Evolutionary conservation across 2,329 filamentous ascomycete species (phyloP), one percentile per base, ranked within the genome.

Genomic region (Aspergillus unguis): DNA sequence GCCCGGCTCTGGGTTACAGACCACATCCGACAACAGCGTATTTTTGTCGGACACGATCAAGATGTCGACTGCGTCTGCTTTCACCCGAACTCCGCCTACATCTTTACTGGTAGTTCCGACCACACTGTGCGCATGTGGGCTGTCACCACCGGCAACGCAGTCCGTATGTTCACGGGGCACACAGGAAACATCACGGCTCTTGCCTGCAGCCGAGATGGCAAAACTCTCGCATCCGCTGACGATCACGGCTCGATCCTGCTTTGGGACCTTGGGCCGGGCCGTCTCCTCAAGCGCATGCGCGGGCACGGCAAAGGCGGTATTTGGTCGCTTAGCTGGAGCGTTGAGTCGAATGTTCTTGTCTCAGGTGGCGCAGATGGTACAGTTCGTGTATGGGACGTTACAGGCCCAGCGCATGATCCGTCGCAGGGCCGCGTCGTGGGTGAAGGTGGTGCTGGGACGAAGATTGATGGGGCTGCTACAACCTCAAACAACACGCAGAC

Each of bases 121-220:
- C 92, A 92, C 71, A 94, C 91, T 0, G 89, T 97, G 32, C 86
- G 94, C 29, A 97, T 99, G 92, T 99, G 94, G 94, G 86, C 91
- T 7, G 83, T 96, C n/a, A 82, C 85, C 8, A 92, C 87, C 6
- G 94, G 94, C 28, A 85, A 86, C 56, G 90, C 91, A 33, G 89
- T 96, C 4, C 87, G 94, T 27, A 84, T 97, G 64, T 96, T 97
- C 67, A 91, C 89, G 0, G 94, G 94, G 1, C 94, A 99, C 67
- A 87, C 85, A 0, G 90, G 94, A 45, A 90, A 90, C 65, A 85
- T 97, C 66, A 95, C 87, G 10, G 83, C 90, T 0, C 76, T 97
- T 27, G 84, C 92, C 58, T 95, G 91, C 65, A 87, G 90, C 25
- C 90, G 90, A 1, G 91, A 90, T 63, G 94, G 94, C 59, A 92